Base-by-base conservation (phyloP, 352 stramenopile genomes). In the Globisporangium paroecandrum region DNA sequence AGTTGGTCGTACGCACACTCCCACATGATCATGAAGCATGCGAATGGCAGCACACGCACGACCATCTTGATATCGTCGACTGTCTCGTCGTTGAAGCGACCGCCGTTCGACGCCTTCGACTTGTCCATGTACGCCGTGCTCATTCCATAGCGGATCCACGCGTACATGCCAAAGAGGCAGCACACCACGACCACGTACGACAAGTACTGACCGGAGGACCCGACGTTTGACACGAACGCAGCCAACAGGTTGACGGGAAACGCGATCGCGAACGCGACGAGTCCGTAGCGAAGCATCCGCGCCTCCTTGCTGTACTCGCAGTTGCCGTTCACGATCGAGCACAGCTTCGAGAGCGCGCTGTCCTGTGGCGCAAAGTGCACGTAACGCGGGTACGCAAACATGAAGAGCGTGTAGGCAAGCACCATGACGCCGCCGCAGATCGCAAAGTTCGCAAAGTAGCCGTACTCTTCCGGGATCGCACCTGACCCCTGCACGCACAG, bases 11-110 rank as follows among this genome's bases (percentile, higher is more conserved):
- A 95, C 20, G 86, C 86, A 55, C 85, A 94, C 68, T 93, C 83
- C 87, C 87, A 95, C 74, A 94, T 91, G 76, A 95, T 91, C 79
- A 91, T 93, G 69, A 94, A 95, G n/a, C 78, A 89, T 53, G 87
- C 85, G 63, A 95, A 95, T 3, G 87, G 87, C 20, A 95, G 77
- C 56, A 95, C 82, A 18, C 87, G 84, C 49, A 95, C 83, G 58
- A 95, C 82, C 74, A 89, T 86, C 72, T 95, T 94, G 68, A 94
- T 90, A 3, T 93, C 88, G 68, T 94, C 86, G 25, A 95, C 83
- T 0, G 79, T 90, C 65, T 94, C 82, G 34, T 94, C 87, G 27
- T 94, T 92, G 67, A 82, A 94, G 55, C 84, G 78, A 8, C 86
- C 86, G 4, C 86, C 86, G 59, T 94, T 92, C 10, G 83, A 92